These are phyloP conservation scores for Suillus americanus DNA, from an alignment of 768 basidiomycete genomes.

Conservation along the genomic window DNA sequence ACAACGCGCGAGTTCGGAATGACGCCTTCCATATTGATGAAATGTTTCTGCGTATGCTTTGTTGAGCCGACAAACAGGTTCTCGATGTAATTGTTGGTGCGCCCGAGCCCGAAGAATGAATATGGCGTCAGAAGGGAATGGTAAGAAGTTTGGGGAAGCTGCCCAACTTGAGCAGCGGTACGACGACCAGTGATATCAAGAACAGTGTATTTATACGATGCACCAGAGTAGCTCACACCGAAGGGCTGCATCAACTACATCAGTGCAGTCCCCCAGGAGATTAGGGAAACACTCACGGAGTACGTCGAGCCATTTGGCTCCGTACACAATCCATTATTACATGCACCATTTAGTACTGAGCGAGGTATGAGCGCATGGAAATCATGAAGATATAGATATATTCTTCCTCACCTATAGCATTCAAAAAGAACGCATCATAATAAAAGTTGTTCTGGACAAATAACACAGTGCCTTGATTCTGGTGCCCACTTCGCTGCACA, in stretches of 20 bases:
- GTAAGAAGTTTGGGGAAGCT: conserved; percentile 92
- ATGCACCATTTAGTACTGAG: conserved; percentile 90
- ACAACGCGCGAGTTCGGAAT: conserved; percentile 97
- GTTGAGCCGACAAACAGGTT: conserved; percentile 96
- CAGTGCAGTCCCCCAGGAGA: conserved; percentile 2
- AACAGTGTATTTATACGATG: conserved; percentile 96
- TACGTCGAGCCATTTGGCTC: conserved; percentile 63
- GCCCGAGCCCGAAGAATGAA: conserved; percentile 92
- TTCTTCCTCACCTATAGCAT: conserved; percentile 71
- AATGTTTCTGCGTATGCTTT: conserved; percentile 66
- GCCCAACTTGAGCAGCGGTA: conserved; percentile 91
- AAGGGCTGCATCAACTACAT: conserved; percentile 60
- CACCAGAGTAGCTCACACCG: conserved; percentile 92
- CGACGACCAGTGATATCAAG: conserved; percentile 87
- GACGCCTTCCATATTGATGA: conserved; percentile 92
- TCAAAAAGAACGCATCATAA: conserved; percentile 98
- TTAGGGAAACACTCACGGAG: conserved; percentile 54
- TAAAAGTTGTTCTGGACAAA: conserved; percentile 98
- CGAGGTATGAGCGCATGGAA: conserved; percentile 7
- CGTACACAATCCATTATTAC: conserved; percentile 78
- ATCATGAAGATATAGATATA: not conserved
- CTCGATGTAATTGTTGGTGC: conserved; percentile 99
- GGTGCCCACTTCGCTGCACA: conserved; percentile 77
- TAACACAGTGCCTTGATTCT: conserved; percentile 58
- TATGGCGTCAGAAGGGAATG: conserved; percentile 90